Evolutionary conservation across 306 rosid genomes (phyloP).

Genomic region (Elaeagnus macrophylla): DNA sequence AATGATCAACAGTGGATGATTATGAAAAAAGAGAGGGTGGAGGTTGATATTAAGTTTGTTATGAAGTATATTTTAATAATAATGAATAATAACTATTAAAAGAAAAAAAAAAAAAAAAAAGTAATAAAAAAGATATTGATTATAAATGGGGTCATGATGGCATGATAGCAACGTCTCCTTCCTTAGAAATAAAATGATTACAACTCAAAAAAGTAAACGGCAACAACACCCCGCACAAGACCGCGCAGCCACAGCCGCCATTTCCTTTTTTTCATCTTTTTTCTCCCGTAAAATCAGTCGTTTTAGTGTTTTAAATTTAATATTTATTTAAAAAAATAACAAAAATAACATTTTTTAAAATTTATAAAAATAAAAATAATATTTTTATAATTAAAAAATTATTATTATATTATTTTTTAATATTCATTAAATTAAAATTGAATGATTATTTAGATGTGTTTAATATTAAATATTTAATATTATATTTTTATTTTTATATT

Average conservation of each 20-base stretch:
- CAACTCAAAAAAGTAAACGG: background rate
- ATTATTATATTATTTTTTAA: too few species aligned
- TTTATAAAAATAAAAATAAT: too few species aligned
- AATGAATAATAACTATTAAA: too few species aligned
- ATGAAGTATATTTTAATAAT: slow-evolving; percentile 4
- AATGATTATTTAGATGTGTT: too few species aligned
- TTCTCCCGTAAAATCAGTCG: background rate
- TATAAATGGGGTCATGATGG: slow-evolving; percentile 40
- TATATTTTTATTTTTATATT: too few species aligned
- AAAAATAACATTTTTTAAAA: background rate
- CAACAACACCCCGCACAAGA: slow-evolving; percentile 4
- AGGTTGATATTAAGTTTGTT: too few species aligned
- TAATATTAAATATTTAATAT: too few species aligned
- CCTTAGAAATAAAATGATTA: slow-evolving; percentile 20
- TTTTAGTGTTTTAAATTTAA: background rate
- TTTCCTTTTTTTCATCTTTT: slow-evolving; percentile 13
- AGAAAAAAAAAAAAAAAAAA: background rate
- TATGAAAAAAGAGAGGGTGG: too few species aligned
- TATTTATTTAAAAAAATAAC: background rate
- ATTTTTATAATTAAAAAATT: too few species aligned
- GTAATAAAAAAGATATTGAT: slow-evolving; percentile 32
- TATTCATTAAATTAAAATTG: too few species aligned
- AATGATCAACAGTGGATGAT: background rate
- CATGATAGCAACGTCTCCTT: slow-evolving; percentile 35
- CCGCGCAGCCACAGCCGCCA: slow-evolving; percentile 92